Conservation (phyloP, 2,329 filamentous ascomycete species). For the Claviceps cyperi region DNA sequence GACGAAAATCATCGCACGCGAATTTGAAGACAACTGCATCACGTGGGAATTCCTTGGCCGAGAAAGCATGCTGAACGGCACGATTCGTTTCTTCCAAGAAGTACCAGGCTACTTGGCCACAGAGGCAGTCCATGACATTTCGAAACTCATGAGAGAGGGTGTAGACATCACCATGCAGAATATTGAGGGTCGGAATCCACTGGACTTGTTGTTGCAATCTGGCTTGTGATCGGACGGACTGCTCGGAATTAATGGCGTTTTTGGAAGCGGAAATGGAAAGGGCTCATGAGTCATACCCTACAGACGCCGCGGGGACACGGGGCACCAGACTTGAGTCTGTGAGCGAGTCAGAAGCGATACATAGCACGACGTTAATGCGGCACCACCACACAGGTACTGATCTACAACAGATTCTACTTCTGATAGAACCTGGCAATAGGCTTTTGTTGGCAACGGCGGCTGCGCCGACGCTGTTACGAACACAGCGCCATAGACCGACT, state of each 20-base stretch:
- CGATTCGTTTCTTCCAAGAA: background rate
- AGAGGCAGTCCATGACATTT: background rate
- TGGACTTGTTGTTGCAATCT: background rate
- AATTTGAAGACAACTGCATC: background rate
- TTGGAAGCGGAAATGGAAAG: background rate
- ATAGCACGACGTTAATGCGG: too few species aligned
- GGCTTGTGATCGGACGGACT: background rate
- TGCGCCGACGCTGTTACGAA: too few species aligned
- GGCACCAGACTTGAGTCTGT: background rate
- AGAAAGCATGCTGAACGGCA: background rate
- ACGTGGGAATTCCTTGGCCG: background rate
- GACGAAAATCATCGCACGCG: background rate
- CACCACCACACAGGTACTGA: too few species aligned
- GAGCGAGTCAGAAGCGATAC: too few species aligned
- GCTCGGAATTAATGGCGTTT: background rate
- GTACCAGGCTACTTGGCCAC: background rate
- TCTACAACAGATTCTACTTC: too few species aligned
- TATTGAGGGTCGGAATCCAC: background rate
- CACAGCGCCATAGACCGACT: too few species aligned
- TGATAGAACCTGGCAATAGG: too few species aligned
- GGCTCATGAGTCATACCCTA: too few species aligned
- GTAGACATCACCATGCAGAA: background rate
- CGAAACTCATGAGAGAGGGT: background rate
- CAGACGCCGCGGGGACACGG: background rate
- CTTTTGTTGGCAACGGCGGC: too few species aligned